These are phyloP conservation scores for Intubia oerlemansii DNA, from an alignment of 2,329 filamentous ascomycete species.

Conservation along the genomic window DNA sequence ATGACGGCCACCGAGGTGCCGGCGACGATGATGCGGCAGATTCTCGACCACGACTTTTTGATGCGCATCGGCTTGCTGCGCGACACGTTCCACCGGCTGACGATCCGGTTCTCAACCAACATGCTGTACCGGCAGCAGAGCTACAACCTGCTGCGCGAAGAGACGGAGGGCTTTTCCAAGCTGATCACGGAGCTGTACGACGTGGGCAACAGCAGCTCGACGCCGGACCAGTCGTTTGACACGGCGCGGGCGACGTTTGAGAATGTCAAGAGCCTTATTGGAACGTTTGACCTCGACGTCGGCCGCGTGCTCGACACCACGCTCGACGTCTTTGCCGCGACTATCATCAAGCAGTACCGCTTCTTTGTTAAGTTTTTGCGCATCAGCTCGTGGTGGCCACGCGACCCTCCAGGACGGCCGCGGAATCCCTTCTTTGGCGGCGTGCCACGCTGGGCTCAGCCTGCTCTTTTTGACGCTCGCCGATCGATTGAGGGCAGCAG, in stretches of 20 bases:
- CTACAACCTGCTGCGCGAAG: conserved; percentile 86
- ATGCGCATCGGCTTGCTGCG: conserved; percentile 61
- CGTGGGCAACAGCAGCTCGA: conserved; percentile 44
- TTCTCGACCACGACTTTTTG: conserved; percentile 62
- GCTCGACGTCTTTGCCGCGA: conserved; percentile 82
- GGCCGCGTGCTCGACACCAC: conserved; percentile 87
- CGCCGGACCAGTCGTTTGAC: conserved; percentile 41
- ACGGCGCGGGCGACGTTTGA: conserved; percentile 75
- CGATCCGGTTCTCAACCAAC: conserved; percentile 80
- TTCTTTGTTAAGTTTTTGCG: conserved; percentile 91
- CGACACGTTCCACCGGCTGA: conserved; percentile 63
- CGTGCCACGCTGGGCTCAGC: conserved; percentile 71
- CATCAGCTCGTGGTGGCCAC: conserved; percentile 93
- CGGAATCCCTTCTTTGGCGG: conserved; percentile 32
- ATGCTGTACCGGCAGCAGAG: conserved; percentile 88
- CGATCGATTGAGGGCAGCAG: background rate
- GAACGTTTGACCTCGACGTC: conserved; percentile 91
- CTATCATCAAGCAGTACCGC: conserved; percentile 75
- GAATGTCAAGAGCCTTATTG: conserved; percentile 80
- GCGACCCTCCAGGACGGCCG: conserved; percentile 18
- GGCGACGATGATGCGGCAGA: conserved; percentile 49
- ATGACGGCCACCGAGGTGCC: conserved; percentile 54
- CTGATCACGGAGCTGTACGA: conserved; percentile 90
- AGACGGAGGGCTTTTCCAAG: conserved; percentile 93
- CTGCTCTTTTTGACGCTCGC: conserved; percentile 39